These are phyloP conservation scores for Cyberlindnera mrakii DNA, from an alignment of 805 yeast genomes.

Conservation along the genomic window DNA sequence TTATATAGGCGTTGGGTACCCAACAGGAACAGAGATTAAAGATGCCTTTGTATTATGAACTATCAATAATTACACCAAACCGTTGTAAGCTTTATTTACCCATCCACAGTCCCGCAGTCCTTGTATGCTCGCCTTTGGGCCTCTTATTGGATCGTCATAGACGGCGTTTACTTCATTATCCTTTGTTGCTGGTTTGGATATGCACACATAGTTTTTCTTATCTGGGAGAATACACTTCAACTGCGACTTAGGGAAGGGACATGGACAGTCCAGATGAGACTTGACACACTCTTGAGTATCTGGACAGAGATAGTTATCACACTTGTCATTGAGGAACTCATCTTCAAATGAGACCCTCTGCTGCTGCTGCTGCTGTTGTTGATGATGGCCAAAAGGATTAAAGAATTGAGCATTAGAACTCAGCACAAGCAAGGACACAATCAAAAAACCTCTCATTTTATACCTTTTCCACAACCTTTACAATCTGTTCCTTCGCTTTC, in stretches of 20 bases:
- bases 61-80: constrained; percentile 30
- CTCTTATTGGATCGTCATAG: constrained; percentile 39
- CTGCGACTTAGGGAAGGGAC: constrained; percentile 84
- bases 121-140: constrained; percentile 38
- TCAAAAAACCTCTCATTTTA: neutral
- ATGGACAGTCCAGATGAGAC: constrained; percentile 71
- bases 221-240: constrained; percentile 74
- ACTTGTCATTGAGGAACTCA: constrained; percentile 34
- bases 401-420: constrained; percentile 33
- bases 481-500: no score
- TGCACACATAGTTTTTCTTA: constrained; percentile 61
- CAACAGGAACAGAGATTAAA: constrained; percentile 68
- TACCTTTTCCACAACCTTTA: neutral
- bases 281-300: constrained; percentile 78
- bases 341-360: constrained; percentile 29
- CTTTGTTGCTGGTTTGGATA: constrained; percentile 66
- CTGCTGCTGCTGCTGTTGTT: constrained; percentile 31
- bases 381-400: constrained; percentile 37
- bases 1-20: constrained; percentile 82
- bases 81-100: constrained; percentile 69
- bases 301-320: constrained; percentile 71
- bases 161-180: constrained; percentile 30
- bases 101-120: constrained; percentile 80
- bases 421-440: constrained; percentile 3
- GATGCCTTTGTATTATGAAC: neutral